A percentile compares a stretch with the other conserved stretches of the same genome.
These are phyloP conservation scores for Physcia stellaris DNA, from an alignment of 495 filamentous ascomycete species.

Conservation along the genomic window DNA sequence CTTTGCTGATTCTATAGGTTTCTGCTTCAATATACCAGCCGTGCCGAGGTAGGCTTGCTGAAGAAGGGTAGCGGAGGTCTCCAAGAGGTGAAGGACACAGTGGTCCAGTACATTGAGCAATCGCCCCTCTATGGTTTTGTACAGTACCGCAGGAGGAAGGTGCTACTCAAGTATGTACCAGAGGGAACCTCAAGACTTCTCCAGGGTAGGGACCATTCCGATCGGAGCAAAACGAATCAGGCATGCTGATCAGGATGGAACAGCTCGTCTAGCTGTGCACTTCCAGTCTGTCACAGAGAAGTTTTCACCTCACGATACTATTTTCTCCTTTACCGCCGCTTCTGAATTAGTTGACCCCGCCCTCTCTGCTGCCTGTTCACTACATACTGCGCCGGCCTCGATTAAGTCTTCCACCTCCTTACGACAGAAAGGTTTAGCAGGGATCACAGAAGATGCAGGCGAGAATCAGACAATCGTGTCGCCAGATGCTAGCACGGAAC, in stretches of 20 bases:
- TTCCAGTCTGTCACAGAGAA: conserved; percentile 75
- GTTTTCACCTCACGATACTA: conserved; percentile 77
- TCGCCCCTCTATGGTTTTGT: conserved; percentile 89
- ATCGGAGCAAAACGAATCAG: not conserved
- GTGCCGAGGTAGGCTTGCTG: conserved; percentile 77
- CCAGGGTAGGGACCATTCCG: conserved; percentile 60
- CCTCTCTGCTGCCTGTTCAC: conserved; percentile 74
- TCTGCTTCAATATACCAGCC: conserved; percentile 76
- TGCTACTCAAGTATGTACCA: conserved; percentile 83
- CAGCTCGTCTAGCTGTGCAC: conserved; percentile 89
- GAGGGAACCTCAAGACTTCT: conserved; percentile 79
- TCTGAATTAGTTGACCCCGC: conserved; percentile 78
- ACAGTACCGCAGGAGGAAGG: conserved; percentile 76
- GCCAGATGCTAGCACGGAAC: not conserved
- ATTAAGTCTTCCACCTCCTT: conserved; percentile 77
- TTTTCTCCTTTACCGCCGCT: conserved; percentile 54
- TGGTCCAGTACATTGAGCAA: conserved; percentile 64
- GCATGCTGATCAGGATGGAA: conserved; percentile 3
- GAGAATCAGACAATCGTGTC: conserved; percentile 29
- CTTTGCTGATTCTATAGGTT: conserved; percentile 46
- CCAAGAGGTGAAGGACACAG: conserved; percentile 62
- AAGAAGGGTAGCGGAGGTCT: conserved; percentile 71
- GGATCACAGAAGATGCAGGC: conserved; percentile 74
- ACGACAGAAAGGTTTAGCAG: conserved; percentile 61
- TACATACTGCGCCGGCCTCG: conserved; percentile 80